Evolutionary conservation across 352 stramenopile species (phyloP).

Genomic region (Pythium periplocum): DNA sequence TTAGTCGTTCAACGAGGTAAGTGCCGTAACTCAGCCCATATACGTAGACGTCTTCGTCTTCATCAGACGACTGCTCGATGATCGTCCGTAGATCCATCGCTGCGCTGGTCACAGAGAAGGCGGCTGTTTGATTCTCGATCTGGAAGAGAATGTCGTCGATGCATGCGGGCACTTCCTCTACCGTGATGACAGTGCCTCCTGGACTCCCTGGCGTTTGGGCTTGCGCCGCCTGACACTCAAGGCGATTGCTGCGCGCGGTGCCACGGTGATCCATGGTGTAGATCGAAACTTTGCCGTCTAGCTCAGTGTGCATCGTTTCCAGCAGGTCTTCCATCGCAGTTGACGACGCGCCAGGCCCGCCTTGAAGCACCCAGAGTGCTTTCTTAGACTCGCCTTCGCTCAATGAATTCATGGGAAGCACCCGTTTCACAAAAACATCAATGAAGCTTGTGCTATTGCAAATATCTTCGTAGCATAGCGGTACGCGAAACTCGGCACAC

Average conservation of each 20-base stretch:
- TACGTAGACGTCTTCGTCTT: conserved; percentile 50
- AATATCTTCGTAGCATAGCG: conserved; percentile 25
- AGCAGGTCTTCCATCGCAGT: conserved; percentile 65
- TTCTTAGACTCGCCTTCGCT: conserved; percentile 17
- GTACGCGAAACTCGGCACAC: conserved; percentile 25
- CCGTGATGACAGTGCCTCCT: conserved; percentile 34
- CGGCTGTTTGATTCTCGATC: conserved; percentile 62
- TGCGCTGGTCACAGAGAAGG: conserved; percentile 69
- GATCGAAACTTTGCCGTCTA: conserved; percentile 45
- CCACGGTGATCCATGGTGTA: conserved; percentile 72
- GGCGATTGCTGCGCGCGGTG: conserved; percentile 47
- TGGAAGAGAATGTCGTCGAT: conserved; percentile 71
- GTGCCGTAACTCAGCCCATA: conserved; percentile 79
- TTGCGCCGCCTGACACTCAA: conserved; percentile 49
- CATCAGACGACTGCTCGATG: conserved; percentile 35
- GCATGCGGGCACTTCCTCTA: conserved; percentile 57
- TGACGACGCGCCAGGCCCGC: conserved; percentile 61
- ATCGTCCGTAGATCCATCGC: conserved; percentile 57
- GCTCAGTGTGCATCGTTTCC: conserved; percentile 42
- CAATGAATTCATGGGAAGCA: conserved; percentile 17
- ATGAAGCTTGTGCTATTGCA: conserved; percentile 22
- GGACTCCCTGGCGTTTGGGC: conserved; percentile 46
- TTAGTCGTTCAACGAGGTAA: conserved; percentile 57
- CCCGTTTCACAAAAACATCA: conserved; percentile 44
- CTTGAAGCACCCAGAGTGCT: conserved; percentile 66